Evolutionary conservation across 257 asterid species (phyloP).

Genomic region (Leptodermis oblonga): DNA sequence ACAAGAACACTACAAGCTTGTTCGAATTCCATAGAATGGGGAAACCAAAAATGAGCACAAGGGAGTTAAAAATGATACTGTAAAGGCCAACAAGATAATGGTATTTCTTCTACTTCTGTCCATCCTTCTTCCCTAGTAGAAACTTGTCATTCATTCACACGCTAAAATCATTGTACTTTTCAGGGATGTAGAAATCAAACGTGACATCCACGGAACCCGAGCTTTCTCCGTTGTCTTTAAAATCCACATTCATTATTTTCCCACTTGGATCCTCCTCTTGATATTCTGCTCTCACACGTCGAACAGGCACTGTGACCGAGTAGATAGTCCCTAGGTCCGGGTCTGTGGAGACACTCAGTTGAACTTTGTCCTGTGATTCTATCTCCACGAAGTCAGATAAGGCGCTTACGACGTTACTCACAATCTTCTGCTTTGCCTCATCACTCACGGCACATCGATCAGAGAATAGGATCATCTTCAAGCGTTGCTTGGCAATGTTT

Average conservation of each 20-base stretch:
- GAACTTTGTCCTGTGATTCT: constrained; percentile 91
- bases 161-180: constrained; percentile 32
- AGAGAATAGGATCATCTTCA: constrained; percentile 92
- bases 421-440: constrained; percentile 90
- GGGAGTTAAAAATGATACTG: not conserved
- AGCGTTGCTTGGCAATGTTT: constrained; percentile 79
- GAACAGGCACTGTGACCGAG: constrained; percentile 83
- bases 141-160: constrained; percentile 20
- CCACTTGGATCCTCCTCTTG: constrained; percentile 73
- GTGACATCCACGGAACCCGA: constrained; percentile 94
- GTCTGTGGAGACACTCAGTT: constrained; percentile 79
- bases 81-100: constrained; percentile 2
- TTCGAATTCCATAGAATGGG: not conserved
- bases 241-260: constrained; percentile 67
- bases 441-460: constrained; percentile 93
- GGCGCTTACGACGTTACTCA: constrained; percentile 66
- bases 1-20: constrained; percentile 9
- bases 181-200: constrained; percentile 87
- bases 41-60: constrained; percentile 2
- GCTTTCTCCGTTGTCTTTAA: constrained; percentile 66
- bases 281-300: constrained; percentile 61
- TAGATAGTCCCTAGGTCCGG: constrained; percentile 84
- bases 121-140: not conserved
- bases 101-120: constrained; percentile 2
- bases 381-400: constrained; percentile 90